These are phyloP conservation scores for Rubus idaeus DNA, from an alignment of 306 rosid genomes.

Conservation along the genomic window DNA sequence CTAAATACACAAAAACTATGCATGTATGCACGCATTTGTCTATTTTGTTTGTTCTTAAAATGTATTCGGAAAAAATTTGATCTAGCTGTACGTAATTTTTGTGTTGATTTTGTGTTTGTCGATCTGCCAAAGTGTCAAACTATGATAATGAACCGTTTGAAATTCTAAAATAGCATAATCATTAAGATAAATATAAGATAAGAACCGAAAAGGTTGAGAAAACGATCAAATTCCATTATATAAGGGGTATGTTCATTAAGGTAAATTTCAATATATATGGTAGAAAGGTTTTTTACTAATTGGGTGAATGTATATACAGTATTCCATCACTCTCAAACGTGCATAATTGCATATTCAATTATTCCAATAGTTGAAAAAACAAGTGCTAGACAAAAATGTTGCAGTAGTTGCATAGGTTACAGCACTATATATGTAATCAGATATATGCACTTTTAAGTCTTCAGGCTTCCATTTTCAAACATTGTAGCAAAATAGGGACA, in stretches of 20 bases:
- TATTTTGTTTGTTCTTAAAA: not conserved
- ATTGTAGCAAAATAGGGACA: not conserved
- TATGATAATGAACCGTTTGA: not conserved
- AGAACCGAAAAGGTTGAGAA: not conserved
- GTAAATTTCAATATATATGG: too few relatives aligned
- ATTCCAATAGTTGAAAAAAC: not conserved
- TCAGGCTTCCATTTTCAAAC: constrained; percentile 5
- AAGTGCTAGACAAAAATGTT: constrained; percentile 16
- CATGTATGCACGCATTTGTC: not conserved
- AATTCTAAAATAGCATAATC: not conserved
- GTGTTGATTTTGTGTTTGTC: not conserved
- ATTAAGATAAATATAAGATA: not conserved
- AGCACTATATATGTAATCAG: not conserved
- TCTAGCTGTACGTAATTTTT: not conserved
- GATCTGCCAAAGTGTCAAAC: not conserved
- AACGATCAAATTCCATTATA: not conserved
- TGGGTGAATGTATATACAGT: not conserved
- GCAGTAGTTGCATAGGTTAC: constrained; percentile 8
- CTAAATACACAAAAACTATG: not conserved
- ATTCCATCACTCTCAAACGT: not conserved
- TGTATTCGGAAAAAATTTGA: not conserved
- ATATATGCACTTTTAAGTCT: not conserved
- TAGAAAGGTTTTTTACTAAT: not conserved
- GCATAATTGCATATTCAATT: constrained; percentile 5
- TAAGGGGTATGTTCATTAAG: not conserved